These are phyloP conservation scores for Vitis hybrid DNA, from an alignment of 177 flowering plant genomes.

Conservation along the genomic window DNA sequence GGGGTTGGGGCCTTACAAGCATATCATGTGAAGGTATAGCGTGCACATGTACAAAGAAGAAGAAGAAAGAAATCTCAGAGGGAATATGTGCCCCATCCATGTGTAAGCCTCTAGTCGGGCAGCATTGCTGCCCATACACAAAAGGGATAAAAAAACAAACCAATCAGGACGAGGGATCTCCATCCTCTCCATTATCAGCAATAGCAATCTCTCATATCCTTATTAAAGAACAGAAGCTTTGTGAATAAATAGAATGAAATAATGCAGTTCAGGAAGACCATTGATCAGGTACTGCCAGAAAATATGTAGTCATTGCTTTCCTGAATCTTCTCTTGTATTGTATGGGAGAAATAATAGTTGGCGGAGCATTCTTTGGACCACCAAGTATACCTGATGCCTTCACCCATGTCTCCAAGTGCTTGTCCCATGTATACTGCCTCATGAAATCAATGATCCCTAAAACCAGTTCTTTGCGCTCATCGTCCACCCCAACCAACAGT, in stretches of 20 bases:
- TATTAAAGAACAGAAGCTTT: conserved; percentile 16
- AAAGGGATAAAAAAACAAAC: no score
- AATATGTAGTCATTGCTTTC: conserved; percentile 94
- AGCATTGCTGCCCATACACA: no score
- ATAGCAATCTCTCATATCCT: conserved; percentile 3
- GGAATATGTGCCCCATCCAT: no score
- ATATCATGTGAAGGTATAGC: no score
- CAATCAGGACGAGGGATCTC: not conserved
- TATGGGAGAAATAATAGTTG: conserved; percentile 91
- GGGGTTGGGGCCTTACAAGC: no score
- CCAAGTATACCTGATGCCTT: conserved; percentile 95
- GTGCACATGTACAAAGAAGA: no score
- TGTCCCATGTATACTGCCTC: conserved; percentile 99
- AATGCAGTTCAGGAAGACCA: conserved; percentile 58
- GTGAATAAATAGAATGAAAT: conserved; percentile 8
- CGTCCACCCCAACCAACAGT: conserved; percentile 92
- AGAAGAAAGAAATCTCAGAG: no score
- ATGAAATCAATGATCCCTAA: conserved; percentile 93
- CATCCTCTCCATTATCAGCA: conserved; percentile 11
- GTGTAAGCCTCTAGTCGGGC: no score
- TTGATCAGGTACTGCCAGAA: conserved; percentile 90
- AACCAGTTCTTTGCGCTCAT: conserved; percentile 81
- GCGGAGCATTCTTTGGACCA: conserved; percentile 86
- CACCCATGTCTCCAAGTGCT: conserved; percentile 98
- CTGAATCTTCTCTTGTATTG: conserved; percentile 97